Base-by-base conservation (phyloP, 1,284 basidiomycete species). In the Trichosporon ovoides region DNA sequence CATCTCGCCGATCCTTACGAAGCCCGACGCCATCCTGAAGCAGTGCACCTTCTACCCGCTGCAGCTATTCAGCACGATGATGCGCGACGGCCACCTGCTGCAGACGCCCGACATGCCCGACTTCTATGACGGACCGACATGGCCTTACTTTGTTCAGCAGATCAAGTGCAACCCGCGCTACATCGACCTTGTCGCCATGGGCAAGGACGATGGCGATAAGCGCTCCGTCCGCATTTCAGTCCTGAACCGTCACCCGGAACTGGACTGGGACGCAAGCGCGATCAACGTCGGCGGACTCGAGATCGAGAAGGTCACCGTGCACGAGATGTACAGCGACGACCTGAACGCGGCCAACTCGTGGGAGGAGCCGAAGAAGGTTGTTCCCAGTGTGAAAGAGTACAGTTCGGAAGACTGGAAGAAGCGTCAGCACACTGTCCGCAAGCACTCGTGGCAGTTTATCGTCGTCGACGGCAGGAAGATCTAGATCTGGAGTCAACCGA, bases 381-480 rank as follows among this genome's bases (percentile, higher is more conserved):
- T 65, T 1, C 74, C 72, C 2, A 56, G 38, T 3, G 56, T 66
- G 6, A 59, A 58, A 3, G 61, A 66, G 40, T 49, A 33, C 52
- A 48, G 28, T 10, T 64, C 52, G 9, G 48, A 56, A 20, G 68
- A 68, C 18, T 70, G 68, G 71, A 28, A 37, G 10, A 36, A 53
- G 38, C 59, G 61, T 14, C 57, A 60, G 51, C 59, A 58, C 33
- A 59, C 56, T 11, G 66, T 74, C 9, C 53, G 59, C 57, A 70
- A 72, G 60, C 72, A 75, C 57, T 75, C 73, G 28, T 75, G 73
- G 73, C 38, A 59, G 37, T 56, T 56, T 22, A 52, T 57, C 31
- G 34, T 57, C 5, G 55, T 46, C 31, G 53, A 54, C 13, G 53
- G 53, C 13, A 54, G 46, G 51, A 48, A 48, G 43, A 31, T 48